Percentiles rank a stretch among this genome's conserved stretches.
These are phyloP conservation scores for Castanea crenata DNA, from an alignment of 306 rosid genomes.

Conservation along the genomic window DNA sequence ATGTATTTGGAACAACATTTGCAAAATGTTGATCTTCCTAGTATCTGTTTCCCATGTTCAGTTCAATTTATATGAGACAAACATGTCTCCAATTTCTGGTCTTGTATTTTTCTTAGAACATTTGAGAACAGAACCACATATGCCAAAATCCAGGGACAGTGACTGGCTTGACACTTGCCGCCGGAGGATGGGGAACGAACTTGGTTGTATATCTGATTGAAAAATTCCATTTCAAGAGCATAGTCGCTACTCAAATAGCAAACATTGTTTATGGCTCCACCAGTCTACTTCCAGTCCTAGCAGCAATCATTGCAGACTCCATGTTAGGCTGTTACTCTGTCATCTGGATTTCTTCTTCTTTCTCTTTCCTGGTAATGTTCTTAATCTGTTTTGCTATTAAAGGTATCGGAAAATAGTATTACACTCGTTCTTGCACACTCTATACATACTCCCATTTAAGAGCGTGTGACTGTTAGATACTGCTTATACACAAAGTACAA, in stretches of 20 bases:
- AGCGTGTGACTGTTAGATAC: too few relatives aligned
- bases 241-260: slow-evolving; percentile 41
- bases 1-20: too few relatives aligned
- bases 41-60: too few relatives aligned
- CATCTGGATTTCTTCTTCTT: slow-evolving; percentile 18
- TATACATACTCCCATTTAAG: too few relatives aligned
- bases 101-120: too few relatives aligned
- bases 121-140: slow-evolving; percentile 13
- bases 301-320: slow-evolving; percentile 49
- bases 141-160: slow-evolving; percentile 51
- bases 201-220: slow-evolving; percentile 41
- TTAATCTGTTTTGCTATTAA: not conserved
- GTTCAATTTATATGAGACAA: too few relatives aligned
- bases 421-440: too few relatives aligned
- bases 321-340: slow-evolving; percentile 46
- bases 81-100: too few relatives aligned
- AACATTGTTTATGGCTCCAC: slow-evolving; percentile 38
- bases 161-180: slow-evolving; percentile 29
- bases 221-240: slow-evolving; percentile 41
- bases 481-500: too few relatives aligned
- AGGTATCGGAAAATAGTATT: too few relatives aligned
- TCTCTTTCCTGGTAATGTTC: slow-evolving; percentile 23
- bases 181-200: slow-evolving; percentile 31
- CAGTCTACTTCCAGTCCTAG: slow-evolving; percentile 33
- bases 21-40: too few relatives aligned